These are phyloP conservation scores for Fusarium miscanthi DNA, from an alignment of 2,329 filamentous ascomycete species.

Conservation along the genomic window DNA sequence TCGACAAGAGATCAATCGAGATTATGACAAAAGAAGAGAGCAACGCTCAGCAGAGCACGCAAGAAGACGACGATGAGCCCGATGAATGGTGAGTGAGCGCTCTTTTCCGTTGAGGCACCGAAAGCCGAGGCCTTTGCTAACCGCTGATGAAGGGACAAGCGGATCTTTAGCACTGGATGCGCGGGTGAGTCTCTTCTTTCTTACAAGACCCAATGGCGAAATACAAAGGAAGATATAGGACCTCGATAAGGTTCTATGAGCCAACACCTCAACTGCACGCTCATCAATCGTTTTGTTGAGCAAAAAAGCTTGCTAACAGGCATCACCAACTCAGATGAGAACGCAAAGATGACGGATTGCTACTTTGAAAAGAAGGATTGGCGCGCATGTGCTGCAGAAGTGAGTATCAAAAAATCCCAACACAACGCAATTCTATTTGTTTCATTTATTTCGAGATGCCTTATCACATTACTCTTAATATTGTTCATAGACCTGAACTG, in stretches of 20 bases:
- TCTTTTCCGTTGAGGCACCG: conserved; percentile 6
- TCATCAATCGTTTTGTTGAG: conserved; percentile 26
- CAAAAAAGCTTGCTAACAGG: conserved; percentile 4
- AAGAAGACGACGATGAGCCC: conserved; percentile 75
- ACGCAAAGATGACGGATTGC: conserved; percentile 91
- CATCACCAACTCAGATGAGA: conserved; percentile 72
- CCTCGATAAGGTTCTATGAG: background rate
- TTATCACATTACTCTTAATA: background rate
- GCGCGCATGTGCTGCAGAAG: conserved; percentile 88
- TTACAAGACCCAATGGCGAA: background rate
- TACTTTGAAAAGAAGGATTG: conserved; percentile 97
- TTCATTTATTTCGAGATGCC: background rate
- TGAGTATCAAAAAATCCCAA: conserved; percentile 58
- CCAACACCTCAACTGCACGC: background rate
- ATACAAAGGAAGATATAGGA: background rate
- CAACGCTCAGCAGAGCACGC: conserved; percentile 51
- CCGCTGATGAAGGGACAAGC: conserved; percentile 80
- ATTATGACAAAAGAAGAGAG: conserved; percentile 65
- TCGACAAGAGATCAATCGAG: conserved; percentile 40
- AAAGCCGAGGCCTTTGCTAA: conserved; percentile 43
- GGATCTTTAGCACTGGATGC: conserved; percentile 96
- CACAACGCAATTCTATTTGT: fast-evolving
- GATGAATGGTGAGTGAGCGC: conserved; percentile 83
- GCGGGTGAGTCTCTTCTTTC: conserved; percentile 69
- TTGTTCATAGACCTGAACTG: conserved; percentile 9